Evolutionary conservation across 305 asterid species (phyloP), one percentile per base, ranked within the genome.

Genomic region (Fraxinus sp.): DNA sequence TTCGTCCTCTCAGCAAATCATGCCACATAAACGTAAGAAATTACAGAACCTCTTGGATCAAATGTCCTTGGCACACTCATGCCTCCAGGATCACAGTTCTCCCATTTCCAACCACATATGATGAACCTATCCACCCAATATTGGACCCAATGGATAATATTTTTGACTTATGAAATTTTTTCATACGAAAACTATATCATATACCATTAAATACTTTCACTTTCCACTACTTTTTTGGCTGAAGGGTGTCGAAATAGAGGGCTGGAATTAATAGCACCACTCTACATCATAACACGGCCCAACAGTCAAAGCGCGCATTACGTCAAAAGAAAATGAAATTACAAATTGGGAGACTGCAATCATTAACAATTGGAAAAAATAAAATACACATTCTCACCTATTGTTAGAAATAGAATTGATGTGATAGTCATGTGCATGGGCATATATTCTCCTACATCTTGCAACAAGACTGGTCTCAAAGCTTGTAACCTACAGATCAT

Each of bases 351-450:
- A 68, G 76, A 71, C 24, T 30, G 46, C 26, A 68, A 49, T 32
- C 57, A 64, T 33, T 78, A 74, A 74, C 78, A 80, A 83, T 79
- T 57, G 74, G 20, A 49, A 44, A 49, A 81, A 80, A 46, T 30
- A 30, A 46, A 33, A 46, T 30, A 84, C 71, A 79, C 46, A 84
- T 74, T n/a, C 76, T 86, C 86, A 94, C 99, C 99, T 96, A 94
- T 96, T 96, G 86, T 89, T 96, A 77, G 99, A 96, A 87, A 94
- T 94, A 80, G 99, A 96, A 83, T 96, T 96, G 86, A 96, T 96
- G 84, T 94, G 98, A 91, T 96, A 96, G 89, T 96, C 98, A 84
- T 96, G 99, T 18, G 99, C 99, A 85, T 96, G 97, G 57, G 99
- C 98, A 89, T 93, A 96, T 83, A 96, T 95, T 90, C 98, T 93